Evolutionary conservation across 2,329 filamentous ascomycete species (phyloP), one percentile per base, ranked within the genome.

Genomic region (Colletotrichum trifolii): DNA sequence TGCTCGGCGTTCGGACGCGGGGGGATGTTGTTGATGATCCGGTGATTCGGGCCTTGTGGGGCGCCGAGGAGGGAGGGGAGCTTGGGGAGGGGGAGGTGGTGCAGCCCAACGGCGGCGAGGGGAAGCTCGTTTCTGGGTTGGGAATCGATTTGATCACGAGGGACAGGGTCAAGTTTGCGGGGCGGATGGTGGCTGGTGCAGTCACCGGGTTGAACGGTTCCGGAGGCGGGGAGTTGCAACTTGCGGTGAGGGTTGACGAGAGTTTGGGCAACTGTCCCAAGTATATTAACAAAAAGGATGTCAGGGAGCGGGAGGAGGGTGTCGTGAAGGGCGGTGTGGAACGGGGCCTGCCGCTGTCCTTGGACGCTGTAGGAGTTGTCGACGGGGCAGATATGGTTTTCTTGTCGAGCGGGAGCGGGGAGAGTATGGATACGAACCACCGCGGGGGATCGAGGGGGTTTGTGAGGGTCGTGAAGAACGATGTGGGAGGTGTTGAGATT

Each of bases 241-340:
- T 95, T 40, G 88, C 90, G 12, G 81, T 93, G 48, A 84, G 85
- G 45, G 87, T 96, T 60, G 85, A 90, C 38, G 89, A 92, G 75
- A 91, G 88, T 69, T 72, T 96, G 79, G 89, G 92, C 0, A 96
- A 96, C 71, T 96, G 93, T 71, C 93, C 93, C 2, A 97, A 97
- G 76, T 97, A 97, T 71, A 74, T 97, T 39, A 96, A 95, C 75
- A 87, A 87, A 71, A 94, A 91, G 73, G 79, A 80, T 2, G 87
- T 96, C 43, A 73, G 77, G 2, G 73, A 77, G 4, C 25, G 64
- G 12, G 43, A 8, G 25, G 12, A 45, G 7, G 25, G 25, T 25
- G 7, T 66, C n/a, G 33, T 38, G 9, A 66, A 57, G 15, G 52
- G 63, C 10, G 39, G n/a, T 5, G 63, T 66, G 11, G 76, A 77